Evolutionary conservation across 345 rosid genomes (phyloP).

Genomic region (Populus simonii): DNA sequence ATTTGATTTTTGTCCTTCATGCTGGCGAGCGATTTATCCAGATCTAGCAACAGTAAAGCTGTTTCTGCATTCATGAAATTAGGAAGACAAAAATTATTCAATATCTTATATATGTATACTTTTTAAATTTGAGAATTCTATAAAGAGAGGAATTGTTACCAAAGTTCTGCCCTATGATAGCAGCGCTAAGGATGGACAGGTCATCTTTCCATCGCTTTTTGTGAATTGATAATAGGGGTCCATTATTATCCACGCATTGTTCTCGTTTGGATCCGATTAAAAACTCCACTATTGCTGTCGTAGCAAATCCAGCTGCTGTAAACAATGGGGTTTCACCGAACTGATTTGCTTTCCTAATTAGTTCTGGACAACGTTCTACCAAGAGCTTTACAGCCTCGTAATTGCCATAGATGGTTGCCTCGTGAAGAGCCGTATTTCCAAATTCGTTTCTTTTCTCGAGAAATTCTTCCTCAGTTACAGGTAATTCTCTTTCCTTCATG

Average conservation of each 20-base stretch:
- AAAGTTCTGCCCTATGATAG: slow-evolving; percentile 24
- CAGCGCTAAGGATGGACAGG: slow-evolving; percentile 24
- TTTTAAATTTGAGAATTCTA: too few relatives aligned
- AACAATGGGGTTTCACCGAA: too few relatives aligned
- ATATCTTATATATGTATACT: too few relatives aligned
- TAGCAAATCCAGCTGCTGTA: too few relatives aligned
- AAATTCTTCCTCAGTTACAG: too few relatives aligned
- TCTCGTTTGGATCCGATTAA: neutral
- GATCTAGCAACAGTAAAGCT: slow-evolving; percentile 17
- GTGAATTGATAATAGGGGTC: neutral
- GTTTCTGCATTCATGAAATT: slow-evolving; percentile 5
- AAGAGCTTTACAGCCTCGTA: too few relatives aligned
- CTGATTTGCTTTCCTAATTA: rapidly evolving
- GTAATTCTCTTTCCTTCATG: rapidly evolving
- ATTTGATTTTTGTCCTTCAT: slow-evolving; percentile 6
- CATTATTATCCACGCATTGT: neutral
- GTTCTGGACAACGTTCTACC: too few relatives aligned
- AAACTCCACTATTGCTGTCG: too few relatives aligned
- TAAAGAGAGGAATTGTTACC: neutral
- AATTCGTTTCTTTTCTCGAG: too few relatives aligned
- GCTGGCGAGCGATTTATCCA: neutral
- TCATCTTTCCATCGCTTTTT: neutral
- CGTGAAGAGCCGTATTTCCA: too few relatives aligned
- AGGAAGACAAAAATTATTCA: neutral
- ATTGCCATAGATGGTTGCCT: too few relatives aligned